These are phyloP conservation scores for Furcasterigmium sp. DNA, from an alignment of 2,329 filamentous ascomycete genomes.

Conservation along the genomic window DNA sequence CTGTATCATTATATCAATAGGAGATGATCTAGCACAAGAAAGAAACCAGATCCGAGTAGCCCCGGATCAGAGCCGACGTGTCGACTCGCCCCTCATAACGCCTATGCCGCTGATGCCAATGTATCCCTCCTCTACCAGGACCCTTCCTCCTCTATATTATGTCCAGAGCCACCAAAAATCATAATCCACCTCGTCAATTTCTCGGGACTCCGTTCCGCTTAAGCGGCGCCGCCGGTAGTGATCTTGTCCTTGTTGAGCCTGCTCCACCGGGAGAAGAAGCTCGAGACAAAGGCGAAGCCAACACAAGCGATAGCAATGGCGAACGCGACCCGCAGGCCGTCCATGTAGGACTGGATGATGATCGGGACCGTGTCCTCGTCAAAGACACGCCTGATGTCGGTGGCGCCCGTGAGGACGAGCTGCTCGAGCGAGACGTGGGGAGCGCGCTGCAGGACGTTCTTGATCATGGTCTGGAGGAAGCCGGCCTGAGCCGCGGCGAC, in stretches of 20 bases:
- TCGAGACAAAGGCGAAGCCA: conserved; percentile 30
- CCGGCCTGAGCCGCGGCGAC: conserved; percentile 42
- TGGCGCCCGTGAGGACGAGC: conserved; percentile 41
- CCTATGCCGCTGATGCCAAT: too few species aligned
- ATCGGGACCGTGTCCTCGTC: conserved; percentile 37
- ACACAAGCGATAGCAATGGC: conserved; percentile 49
- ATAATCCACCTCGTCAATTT: too few species aligned
- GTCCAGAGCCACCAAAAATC: too few species aligned
- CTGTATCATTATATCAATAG: too few species aligned
- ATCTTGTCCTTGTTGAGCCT: conserved; percentile 25
- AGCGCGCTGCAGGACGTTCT: conserved; percentile 23
- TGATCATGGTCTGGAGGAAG: conserved; percentile 39
- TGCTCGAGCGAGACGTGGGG: conserved; percentile 28
- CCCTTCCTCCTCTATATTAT: too few species aligned
- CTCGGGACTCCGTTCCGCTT: conserved; percentile 1
- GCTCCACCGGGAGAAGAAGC: conserved; percentile 29
- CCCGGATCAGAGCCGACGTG: too few species aligned
- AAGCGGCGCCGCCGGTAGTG: conserved; percentile 22
- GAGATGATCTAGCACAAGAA: too few species aligned
- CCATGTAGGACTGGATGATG: conserved; percentile 58
- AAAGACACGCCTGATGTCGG: conserved; percentile 50
- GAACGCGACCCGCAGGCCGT: conserved; percentile 57
- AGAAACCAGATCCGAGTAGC: too few species aligned
- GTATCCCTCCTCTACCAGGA: too few species aligned
- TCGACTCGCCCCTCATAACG: too few species aligned